Conservation (phyloP, 2,329 filamentous ascomycete species). For the Gyromitra esculenta region DNA sequence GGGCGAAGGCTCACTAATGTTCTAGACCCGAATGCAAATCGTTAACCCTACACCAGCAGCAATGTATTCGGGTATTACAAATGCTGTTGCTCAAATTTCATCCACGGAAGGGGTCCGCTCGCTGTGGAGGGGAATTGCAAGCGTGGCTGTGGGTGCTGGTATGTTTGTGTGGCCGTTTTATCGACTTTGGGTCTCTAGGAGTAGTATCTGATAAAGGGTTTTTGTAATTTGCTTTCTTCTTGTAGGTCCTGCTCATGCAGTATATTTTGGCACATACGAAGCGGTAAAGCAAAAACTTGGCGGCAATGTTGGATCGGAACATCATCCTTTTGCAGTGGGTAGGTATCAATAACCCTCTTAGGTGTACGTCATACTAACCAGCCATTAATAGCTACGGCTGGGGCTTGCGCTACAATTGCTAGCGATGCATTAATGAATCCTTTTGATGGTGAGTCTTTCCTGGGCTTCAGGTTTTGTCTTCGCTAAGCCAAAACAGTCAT, state of each 20-base stretch:
- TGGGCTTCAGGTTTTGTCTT: constrained; percentile 8
- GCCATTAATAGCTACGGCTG: constrained; percentile 76
- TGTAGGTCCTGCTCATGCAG: constrained; percentile 90
- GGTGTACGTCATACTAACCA: constrained; percentile 56
- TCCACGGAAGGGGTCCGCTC: constrained; percentile 87
- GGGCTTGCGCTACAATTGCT: constrained; percentile 93
- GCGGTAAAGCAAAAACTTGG: constrained; percentile 95
- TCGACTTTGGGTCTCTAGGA: neutral
- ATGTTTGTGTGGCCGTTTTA: constrained; percentile 59
- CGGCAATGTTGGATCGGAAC: constrained; percentile 81
- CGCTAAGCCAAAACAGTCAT: constrained; percentile 73
- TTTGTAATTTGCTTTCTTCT: constrained; percentile 56
- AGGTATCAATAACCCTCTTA: constrained; percentile 58
- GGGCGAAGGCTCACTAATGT: constrained; percentile 30
- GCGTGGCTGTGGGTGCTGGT: constrained; percentile 95
- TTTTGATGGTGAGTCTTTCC: constrained; percentile 79
- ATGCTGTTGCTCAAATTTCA: constrained; percentile 92
- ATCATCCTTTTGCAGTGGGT: constrained; percentile 95
- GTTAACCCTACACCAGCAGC: constrained; percentile 82
- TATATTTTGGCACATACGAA: constrained; percentile 99
- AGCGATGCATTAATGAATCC: constrained; percentile 99
- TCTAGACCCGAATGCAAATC: constrained; percentile 96
- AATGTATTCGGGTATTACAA: constrained; percentile 87
- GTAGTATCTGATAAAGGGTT: constrained; percentile 1
- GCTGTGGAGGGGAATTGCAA: constrained; percentile 95